These are phyloP conservation scores for Aspergillus sojae DNA, from an alignment of 2,329 filamentous ascomycete genomes.

Conservation along the genomic window DNA sequence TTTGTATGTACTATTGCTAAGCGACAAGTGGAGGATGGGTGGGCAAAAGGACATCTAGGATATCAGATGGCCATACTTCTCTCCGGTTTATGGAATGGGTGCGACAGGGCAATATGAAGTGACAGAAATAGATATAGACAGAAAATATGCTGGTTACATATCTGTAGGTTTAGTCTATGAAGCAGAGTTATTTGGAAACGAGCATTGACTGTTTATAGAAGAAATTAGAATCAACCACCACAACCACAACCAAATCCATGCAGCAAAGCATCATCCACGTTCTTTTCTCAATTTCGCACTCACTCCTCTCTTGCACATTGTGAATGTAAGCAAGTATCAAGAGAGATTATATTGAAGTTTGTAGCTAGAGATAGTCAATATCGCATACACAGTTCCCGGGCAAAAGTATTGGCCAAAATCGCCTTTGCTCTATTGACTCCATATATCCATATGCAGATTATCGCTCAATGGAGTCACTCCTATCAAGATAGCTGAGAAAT, in stretches of 20 bases:
- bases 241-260: not conserved
- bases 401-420: no score
- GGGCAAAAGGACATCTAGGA: not conserved
- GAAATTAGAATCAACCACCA: no score
- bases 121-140: not conserved
- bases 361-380: no score
- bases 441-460: no score
- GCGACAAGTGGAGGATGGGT: not conserved
- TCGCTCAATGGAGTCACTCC: no score
- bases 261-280: not conserved
- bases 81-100: not conserved
- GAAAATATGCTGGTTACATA: not conserved
- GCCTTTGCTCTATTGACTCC: no score
- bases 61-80: not conserved
- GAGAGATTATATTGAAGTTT: no score
- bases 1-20: not conserved
- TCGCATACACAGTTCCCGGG: no score
- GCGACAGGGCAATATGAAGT: not conserved
- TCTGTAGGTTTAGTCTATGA: not conserved
- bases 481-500: no score
- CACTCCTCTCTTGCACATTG: no score
- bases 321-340: no score
- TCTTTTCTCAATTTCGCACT: not conserved
- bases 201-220: not conserved
- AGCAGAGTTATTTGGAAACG: not conserved